phyloP scores from a whole-genome alignment of 176 grass and related monocot genomes.

The Oryza meyeriana region DNA sequence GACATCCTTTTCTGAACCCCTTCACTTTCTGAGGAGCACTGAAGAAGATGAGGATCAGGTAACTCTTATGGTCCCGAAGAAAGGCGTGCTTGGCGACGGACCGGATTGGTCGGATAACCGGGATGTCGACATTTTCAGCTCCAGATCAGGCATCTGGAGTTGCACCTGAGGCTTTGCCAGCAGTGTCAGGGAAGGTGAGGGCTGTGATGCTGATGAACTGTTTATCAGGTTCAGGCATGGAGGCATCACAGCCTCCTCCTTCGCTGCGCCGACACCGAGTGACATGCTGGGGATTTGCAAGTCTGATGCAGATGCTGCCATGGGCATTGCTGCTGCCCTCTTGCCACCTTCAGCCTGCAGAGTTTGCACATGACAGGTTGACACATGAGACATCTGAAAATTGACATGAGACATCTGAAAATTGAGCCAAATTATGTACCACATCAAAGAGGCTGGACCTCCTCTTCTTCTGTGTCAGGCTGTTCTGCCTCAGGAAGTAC shows the following conservation, averaged over 20 bases:
- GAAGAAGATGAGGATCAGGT: conserved; percentile 21
- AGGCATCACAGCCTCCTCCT: conserved; percentile 8
- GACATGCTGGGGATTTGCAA: conserved; percentile 9
- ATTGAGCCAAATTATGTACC: conserved; percentile 27
- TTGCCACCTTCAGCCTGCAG: conserved; percentile 40
- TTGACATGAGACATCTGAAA: not conserved
- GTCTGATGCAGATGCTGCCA: conserved; percentile 25
- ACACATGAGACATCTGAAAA: not conserved
- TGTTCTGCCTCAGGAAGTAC: conserved; percentile 73
- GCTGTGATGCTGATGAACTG: not conserved
- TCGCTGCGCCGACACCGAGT: not conserved
- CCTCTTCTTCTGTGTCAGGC: conserved; percentile 55
- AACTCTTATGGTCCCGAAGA: conserved; percentile 40
- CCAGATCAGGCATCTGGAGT: conserved; percentile 44
- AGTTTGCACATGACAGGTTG: not conserved
- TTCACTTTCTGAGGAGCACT: not conserved
- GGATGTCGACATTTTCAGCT: conserved; percentile 62
- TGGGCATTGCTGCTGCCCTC: conserved; percentile 12
- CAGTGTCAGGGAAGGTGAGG: not conserved
- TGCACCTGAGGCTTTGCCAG: conserved; percentile 38
- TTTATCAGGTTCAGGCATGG: conserved; percentile 45
- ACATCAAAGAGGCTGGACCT: conserved; percentile 70
- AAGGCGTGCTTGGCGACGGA: conserved; percentile 6
- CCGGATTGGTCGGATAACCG: conserved; percentile 28
- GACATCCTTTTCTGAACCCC: conserved; percentile 8